Evolutionary conservation across 805 yeast genomes (phyloP).

Genomic region (Kodamaea hsintzibuensis): DNA sequence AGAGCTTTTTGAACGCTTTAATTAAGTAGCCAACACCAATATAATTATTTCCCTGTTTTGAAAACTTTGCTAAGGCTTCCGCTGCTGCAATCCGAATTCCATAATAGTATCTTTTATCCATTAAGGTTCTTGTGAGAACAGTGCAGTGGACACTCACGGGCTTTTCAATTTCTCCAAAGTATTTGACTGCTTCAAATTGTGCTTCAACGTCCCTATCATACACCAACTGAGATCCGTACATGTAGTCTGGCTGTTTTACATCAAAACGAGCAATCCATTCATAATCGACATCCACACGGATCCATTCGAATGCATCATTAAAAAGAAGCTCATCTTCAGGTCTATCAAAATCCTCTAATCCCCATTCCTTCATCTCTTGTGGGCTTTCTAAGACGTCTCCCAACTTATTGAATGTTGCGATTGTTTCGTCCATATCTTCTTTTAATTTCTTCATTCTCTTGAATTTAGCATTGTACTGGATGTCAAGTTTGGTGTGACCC

Average conservation of each 20-base stretch:
- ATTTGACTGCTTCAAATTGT: constrained; percentile 78
- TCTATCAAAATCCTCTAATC: constrained; percentile 64
- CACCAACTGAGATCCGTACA: constrained; percentile 90
- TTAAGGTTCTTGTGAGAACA: constrained; percentile 70
- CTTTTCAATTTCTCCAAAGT: constrained; percentile 60
- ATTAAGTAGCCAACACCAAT: constrained; percentile 74
- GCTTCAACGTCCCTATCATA: constrained; percentile 97
- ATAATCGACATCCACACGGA: constrained; percentile 94
- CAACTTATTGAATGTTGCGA: constrained; percentile 43
- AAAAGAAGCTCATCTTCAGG: constrained; percentile 68
- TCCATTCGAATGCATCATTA: constrained; percentile 95
- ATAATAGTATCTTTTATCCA: constrained; percentile 84
- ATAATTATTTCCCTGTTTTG: constrained; percentile 60
- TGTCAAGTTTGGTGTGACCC: constrained; percentile 80
- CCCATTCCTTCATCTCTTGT: constrained; percentile 70
- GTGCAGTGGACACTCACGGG: constrained; percentile 72
- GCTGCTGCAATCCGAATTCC: constrained; percentile 92
- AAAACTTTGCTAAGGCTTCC: constrained; percentile 65
- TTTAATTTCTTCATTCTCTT: constrained; percentile 71
- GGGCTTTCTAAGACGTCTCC: constrained; percentile 75
- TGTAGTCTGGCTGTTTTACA: constrained; percentile 88
- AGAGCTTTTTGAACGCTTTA: constrained; percentile 65
- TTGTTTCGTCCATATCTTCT: constrained; percentile 44
- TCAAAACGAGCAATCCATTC: constrained; percentile 90
- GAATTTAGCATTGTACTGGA: constrained; percentile 92